These are phyloP conservation scores for Xenoacremonium recifei DNA, from an alignment of 2,329 filamentous ascomycete genomes.

Conservation along the genomic window DNA sequence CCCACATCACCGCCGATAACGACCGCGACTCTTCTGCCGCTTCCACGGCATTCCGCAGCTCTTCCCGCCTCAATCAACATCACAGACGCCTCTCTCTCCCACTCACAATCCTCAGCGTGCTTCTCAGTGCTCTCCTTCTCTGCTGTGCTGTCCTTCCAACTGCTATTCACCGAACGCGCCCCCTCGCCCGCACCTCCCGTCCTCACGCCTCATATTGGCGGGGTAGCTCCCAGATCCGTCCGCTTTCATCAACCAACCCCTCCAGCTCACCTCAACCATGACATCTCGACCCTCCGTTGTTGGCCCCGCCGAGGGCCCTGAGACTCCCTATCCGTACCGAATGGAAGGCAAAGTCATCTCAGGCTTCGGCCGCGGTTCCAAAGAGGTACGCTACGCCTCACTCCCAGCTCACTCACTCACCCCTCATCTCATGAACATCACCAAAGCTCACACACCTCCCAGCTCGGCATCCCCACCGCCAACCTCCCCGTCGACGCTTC, in stretches of 20 bases:
- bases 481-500: slow-evolving; percentile 77
- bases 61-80: too few species aligned
- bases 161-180: too few species aligned
- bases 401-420: neutral
- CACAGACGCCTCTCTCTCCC: too few species aligned
- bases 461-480: slow-evolving; percentile 95
- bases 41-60: too few species aligned
- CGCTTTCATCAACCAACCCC: too few species aligned
- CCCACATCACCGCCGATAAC: neutral
- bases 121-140: too few species aligned
- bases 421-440: slow-evolving; percentile 1
- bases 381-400: slow-evolving; percentile 62
- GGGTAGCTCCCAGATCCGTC: too few species aligned
- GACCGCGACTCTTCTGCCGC: neutral
- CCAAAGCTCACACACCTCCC: slow-evolving; percentile 5
- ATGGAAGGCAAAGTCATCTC: slow-evolving; percentile 87
- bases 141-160: too few species aligned
- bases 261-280: slow-evolving; percentile 19
- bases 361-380: slow-evolving; percentile 91
- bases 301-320: slow-evolving; percentile 71
- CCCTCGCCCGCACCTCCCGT: too few species aligned
- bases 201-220: too few species aligned
- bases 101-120: too few species aligned
- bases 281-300: slow-evolving; percentile 63
- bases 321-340: slow-evolving; percentile 75